Evolutionary conservation across 306 rosid genomes (phyloP).

Genomic region (Quercus dentata): DNA sequence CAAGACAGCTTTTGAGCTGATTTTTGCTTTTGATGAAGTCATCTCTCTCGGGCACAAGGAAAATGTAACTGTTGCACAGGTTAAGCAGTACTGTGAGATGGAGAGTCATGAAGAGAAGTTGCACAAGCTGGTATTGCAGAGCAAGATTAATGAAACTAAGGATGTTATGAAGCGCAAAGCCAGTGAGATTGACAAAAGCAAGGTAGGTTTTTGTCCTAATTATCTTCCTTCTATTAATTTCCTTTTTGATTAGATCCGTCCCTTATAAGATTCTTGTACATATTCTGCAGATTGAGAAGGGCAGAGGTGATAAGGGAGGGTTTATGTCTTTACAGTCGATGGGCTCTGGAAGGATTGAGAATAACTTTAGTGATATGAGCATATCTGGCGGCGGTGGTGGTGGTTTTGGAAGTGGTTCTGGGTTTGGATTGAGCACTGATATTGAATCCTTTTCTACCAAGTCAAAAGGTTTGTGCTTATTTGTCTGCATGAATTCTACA

Average conservation of each 20-base stretch:
- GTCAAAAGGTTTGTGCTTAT: slow-evolving; percentile 66
- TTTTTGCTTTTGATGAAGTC: slow-evolving; percentile 95
- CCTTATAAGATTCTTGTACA: neutral
- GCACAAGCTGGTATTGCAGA: slow-evolving; percentile 89
- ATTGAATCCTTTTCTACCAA: slow-evolving; percentile 71
- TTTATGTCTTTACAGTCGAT: slow-evolving; percentile 71
- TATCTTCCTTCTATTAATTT: neutral
- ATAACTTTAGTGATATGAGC: slow-evolving; percentile 69
- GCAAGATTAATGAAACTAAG: slow-evolving; percentile 95
- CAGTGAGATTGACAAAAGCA: slow-evolving; percentile 98
- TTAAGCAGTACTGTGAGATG: slow-evolving; percentile 91
- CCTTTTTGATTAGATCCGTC: neutral
- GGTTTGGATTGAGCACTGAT: slow-evolving; percentile 70
- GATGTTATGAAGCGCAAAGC: slow-evolving; percentile 97
- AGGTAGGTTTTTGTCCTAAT: slow-evolving; percentile 43
- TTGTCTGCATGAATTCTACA: neutral
- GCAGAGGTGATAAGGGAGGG: slow-evolving; percentile 90
- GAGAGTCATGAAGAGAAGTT: slow-evolving; percentile 98
- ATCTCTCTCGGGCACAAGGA: slow-evolving; percentile 96
- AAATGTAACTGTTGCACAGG: slow-evolving; percentile 80
- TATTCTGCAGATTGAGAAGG: slow-evolving; percentile 77
- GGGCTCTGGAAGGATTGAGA: slow-evolving; percentile 94
- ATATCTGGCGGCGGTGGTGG: slow-evolving; percentile 72
- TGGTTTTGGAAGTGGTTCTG: slow-evolving; percentile 89
- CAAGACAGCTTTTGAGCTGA: slow-evolving; percentile 85